Evolutionary conservation across 2,329 filamentous ascomycete species (phyloP).

Genomic region (Fusarium austroafricanum): DNA sequence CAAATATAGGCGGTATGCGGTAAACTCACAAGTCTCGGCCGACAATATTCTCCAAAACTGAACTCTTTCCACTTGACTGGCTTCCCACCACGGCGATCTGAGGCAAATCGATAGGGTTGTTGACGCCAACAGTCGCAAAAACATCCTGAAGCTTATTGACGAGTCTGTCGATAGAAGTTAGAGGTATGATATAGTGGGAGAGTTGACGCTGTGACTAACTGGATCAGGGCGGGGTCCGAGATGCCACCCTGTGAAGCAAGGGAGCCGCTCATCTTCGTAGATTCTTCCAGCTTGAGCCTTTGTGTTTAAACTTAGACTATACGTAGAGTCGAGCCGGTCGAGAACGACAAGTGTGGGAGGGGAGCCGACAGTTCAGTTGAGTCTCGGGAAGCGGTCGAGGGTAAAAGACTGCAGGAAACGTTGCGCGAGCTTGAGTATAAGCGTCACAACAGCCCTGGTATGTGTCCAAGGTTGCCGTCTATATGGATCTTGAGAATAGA

Average conservation of each 20-base stretch:
- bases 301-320: conserved; percentile 17
- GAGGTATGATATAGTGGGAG: conserved; percentile 32
- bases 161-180: conserved; percentile 63
- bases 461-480: background rate
- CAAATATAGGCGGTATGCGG: conserved; percentile 23
- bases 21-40: conserved; percentile 93
- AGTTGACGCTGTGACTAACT: conserved; percentile 56
- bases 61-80: conserved; percentile 99
- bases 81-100: conserved; percentile 99
- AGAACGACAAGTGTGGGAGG: conserved; percentile 22
- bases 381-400: conserved; percentile 39
- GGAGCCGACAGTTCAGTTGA: conserved; percentile 28
- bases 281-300: conserved; percentile 16
- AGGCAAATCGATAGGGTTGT: conserved; percentile 98
- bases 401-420: conserved; percentile 29
- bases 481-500: conserved; percentile 8
- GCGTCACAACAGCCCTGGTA: background rate
- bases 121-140: conserved; percentile 96
- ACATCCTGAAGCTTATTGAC: conserved; percentile 99
- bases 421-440: conserved; percentile 22
- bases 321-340: conserved; percentile 24
- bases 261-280: conserved; percentile 50
- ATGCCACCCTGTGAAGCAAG: conserved; percentile 67
- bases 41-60: conserved; percentile 98
- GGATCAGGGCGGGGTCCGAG: conserved; percentile 74